Percentiles rank a stretch among this genome's conserved stretches.
Evolutionary conservation across 2,329 filamentous ascomycete genomes (phyloP).

Genomic region (Botrytis pseudocinerea): DNA sequence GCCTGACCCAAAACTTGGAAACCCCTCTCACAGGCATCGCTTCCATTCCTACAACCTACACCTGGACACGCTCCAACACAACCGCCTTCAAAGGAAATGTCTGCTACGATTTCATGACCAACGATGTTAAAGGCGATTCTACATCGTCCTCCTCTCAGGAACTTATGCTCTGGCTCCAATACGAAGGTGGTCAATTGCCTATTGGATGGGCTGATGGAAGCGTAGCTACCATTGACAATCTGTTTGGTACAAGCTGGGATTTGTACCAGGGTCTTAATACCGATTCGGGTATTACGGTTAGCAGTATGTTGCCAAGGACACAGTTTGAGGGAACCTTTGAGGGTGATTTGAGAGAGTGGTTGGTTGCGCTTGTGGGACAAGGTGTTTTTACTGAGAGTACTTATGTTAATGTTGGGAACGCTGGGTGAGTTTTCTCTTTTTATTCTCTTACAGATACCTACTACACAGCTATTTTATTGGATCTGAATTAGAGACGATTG

Average conservation of each 20-base stretch:
- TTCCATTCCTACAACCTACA: conserved; percentile 7
- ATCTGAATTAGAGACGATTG: neutral
- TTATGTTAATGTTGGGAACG: conserved; percentile 6
- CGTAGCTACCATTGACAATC: conserved; percentile 1
- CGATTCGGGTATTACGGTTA: neutral
- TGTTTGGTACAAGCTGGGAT: conserved; percentile 9
- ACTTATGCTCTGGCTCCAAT: conserved; percentile 11
- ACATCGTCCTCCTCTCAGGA: conserved; percentile 23
- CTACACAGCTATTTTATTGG: neutral
- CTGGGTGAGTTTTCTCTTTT: neutral
- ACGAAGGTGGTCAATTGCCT: neutral
- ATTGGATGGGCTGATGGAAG: conserved; percentile 4
- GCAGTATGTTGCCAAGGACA: neutral
- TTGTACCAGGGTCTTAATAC: neutral
- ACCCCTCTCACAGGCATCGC: neutral
- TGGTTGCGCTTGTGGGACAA: neutral
- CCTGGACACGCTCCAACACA: conserved; percentile 1
- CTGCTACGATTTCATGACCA: conserved; percentile 17
- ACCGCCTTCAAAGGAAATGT: conserved; percentile 13
- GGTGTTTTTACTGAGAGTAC: neutral
- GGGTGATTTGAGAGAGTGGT: conserved; percentile 10
- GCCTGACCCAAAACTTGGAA: conserved; percentile 1
- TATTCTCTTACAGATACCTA: no score
- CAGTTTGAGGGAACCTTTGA: neutral
- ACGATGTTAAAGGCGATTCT: conserved; percentile 2